These are phyloP conservation scores for Leishmania amazonensis DNA, from an alignment of 208 protist species.

Conservation along the genomic window DNA sequence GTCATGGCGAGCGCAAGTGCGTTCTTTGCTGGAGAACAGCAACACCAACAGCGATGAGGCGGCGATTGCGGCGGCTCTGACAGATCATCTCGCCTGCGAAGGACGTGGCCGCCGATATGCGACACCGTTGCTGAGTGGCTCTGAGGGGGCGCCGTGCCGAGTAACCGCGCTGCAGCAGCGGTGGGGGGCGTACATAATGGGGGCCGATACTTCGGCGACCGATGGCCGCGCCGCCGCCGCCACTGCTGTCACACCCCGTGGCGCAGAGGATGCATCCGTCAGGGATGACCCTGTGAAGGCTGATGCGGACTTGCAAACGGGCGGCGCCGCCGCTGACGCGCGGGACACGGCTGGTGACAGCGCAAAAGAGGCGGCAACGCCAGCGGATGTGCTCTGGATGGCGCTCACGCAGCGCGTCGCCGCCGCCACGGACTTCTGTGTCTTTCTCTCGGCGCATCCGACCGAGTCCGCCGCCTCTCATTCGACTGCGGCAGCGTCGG, in stretches of 20 bases:
- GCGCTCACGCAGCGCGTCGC: slow-evolving; percentile 36
- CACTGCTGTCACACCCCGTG: neutral
- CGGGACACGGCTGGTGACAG: neutral
- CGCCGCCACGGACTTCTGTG: slow-evolving; percentile 15
- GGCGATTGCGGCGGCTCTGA: slow-evolving; percentile 8
- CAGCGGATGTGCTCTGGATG: slow-evolving; percentile 12
- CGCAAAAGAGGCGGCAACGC: neutral
- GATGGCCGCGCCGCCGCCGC: neutral
- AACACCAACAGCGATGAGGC: slow-evolving; percentile 12
- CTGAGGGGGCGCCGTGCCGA: slow-evolving; percentile 4
- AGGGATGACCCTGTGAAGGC: neutral
- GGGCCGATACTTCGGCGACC: neutral
- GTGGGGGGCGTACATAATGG: slow-evolving; percentile 20
- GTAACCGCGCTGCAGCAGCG: slow-evolving; percentile 23
- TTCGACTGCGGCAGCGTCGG: neutral
- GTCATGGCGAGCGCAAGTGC: slow-evolving; percentile 27
- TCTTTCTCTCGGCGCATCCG: slow-evolving; percentile 25
- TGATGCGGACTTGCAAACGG: neutral
- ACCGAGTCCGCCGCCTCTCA: neutral
- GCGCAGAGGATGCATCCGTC: neutral
- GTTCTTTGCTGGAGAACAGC: slow-evolving; percentile 20
- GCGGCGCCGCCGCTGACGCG: neutral
- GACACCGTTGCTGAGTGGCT: slow-evolving; percentile 31
- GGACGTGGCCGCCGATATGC: slow-evolving; percentile 26
- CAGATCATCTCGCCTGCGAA: slow-evolving; percentile 16